Evolutionary conservation across 306 rosid species (phyloP), one percentile per base, ranked within the genome.

Genomic region (Malus fusca): DNA sequence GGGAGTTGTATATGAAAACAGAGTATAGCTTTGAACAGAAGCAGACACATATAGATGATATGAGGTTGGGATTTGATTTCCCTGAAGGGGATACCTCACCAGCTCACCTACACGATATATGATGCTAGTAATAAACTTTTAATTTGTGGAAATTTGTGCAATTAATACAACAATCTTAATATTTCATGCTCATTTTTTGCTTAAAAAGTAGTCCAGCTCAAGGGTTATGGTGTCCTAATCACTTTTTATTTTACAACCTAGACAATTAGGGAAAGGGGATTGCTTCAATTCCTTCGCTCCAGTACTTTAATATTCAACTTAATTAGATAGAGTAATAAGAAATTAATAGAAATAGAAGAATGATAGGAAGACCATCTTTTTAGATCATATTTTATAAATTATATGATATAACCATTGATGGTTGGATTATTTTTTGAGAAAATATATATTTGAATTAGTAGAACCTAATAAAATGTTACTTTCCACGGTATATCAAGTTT

Each of bases 61-160:
- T 51, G 55, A 51, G 21, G 55, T 51, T 51, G 55, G 55, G 17
- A 2, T 51, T 51, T 51, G 18, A 51, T 51, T 51, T 81, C 73
- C 58, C 43, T 21, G 78, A 87, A 55, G 68, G 66, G 11, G 87
- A 87, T 81, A 80, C 78, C 79, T 76, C 78, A 85, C 71, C 85
- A 80, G 76, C 77, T 76, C 78, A 85, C 68, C 82, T 33, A 74
- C 21, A 42, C 42, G 40, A 22, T 22, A 21, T 8, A 22, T 5
- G 78, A 21, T n/a, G 60, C n/a, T 15, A 55, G 12, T 8, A 37
- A 1, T 37, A 37, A 37, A 6, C 40, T 35, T 35, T 35, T 35
- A 35, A 37, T 37, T 37, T 37, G 10, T 37, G 42, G 42, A 37
- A 37, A 37, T 37, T 37, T 37, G 42, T 7, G 42, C 42, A 58